phyloP scores from a whole-genome alignment of 345 rosid species.

The Erodium maritimum region DNA sequence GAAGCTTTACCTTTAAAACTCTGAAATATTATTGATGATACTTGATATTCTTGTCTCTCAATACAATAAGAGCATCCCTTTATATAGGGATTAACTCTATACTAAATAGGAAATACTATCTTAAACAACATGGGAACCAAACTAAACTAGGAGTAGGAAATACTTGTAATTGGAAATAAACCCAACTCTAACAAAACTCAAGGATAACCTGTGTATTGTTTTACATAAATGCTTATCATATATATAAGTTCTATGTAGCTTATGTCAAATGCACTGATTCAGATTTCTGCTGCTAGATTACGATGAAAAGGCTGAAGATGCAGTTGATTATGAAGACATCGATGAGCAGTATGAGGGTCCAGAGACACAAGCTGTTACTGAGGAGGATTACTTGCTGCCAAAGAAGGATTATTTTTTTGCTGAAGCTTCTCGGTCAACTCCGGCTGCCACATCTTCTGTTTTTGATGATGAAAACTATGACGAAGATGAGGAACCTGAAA shows the following conservation, averaged over 20 bases:
- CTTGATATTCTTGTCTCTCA: too few relatives aligned
- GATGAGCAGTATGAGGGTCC: slow-evolving; percentile 96
- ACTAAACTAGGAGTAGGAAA: too few relatives aligned
- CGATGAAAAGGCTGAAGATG: slow-evolving; percentile 86
- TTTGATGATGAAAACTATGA: slow-evolving; percentile 93
- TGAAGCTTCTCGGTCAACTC: slow-evolving; percentile 31
- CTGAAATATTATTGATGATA: too few relatives aligned
- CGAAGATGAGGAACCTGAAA: slow-evolving; percentile 69
- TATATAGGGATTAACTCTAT: too few relatives aligned
- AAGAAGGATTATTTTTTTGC: slow-evolving; percentile 54
- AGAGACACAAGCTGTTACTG: slow-evolving; percentile 60
- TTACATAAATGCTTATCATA: too few relatives aligned
- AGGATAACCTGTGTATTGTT: too few relatives aligned
- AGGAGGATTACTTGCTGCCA: slow-evolving; percentile 75
- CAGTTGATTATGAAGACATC: slow-evolving; percentile 86
- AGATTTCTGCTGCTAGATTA: slow-evolving; percentile 52
- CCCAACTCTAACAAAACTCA: too few relatives aligned
- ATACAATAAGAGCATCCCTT: too few relatives aligned
- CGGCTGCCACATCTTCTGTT: slow-evolving; percentile 34
- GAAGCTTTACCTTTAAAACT: too few relatives aligned
- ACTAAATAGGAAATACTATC: too few relatives aligned
- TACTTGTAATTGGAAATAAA: too few relatives aligned
- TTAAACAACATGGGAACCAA: too few relatives aligned
- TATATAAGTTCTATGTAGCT: not conserved
- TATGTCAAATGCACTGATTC: slow-evolving; percentile 13